A percentile compares a stretch with the other conserved stretches of the same genome.
Conservation (phyloP, 2,329 filamentous ascomycete genomes). For the Colletotrichum tanaceti region DNA sequence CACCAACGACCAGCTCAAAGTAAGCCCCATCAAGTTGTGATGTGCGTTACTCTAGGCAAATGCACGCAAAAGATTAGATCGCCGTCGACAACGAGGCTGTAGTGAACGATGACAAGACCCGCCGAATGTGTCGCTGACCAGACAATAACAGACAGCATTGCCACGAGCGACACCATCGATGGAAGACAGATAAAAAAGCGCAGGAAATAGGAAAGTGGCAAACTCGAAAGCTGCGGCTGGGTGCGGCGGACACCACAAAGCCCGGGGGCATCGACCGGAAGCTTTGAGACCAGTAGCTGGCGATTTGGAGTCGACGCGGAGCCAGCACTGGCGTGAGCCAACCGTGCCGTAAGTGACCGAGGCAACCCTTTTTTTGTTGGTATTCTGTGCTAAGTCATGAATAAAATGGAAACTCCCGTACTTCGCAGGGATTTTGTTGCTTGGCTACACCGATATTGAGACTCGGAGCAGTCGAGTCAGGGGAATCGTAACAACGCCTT, state of each 20-base stretch:
- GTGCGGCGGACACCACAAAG: background rate
- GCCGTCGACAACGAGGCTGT: conserved; percentile 25
- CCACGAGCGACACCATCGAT: background rate
- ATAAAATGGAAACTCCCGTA: conserved; percentile 9
- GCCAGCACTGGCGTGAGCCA: background rate
- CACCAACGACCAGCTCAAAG: conserved; percentile 13
- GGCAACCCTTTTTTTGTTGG: conserved; percentile 20
- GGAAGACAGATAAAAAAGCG: conserved; percentile 3
- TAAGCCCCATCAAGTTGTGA: conserved; percentile 15
- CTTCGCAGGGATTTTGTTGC: conserved; percentile 13
- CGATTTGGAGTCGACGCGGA: background rate
- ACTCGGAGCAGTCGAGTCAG: conserved; percentile 1
- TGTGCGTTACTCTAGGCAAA: conserved; percentile 27
- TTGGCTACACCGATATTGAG: conserved; percentile 1
- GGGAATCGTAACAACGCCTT: conserved; percentile 25
- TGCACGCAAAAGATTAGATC: conserved; percentile 30
- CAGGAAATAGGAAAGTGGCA: conserved; percentile 23
- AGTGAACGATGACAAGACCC: conserved; percentile 10
- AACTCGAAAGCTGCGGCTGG: background rate
- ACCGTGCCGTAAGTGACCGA: background rate
- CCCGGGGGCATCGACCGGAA: conserved; percentile 1
- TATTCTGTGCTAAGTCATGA: conserved; percentile 23
- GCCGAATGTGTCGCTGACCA: conserved; percentile 4
- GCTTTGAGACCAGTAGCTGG: background rate
- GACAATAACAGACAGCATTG: conserved; percentile 3